Conservation (phyloP, 306 rosid genomes). For the Vigna reflexopilosa region DNA sequence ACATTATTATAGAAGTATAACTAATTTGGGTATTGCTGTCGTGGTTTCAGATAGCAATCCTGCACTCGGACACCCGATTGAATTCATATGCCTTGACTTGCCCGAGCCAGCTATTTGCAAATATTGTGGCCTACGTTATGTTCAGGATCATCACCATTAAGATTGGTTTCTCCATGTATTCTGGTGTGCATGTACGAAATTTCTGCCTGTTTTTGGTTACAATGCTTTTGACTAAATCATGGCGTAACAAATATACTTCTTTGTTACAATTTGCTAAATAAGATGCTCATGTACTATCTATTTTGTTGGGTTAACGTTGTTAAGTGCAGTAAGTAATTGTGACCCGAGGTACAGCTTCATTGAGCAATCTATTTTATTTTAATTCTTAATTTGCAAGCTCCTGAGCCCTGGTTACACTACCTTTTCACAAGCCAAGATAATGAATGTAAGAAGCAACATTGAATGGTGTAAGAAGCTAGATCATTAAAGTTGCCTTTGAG, state of each 20-base stretch:
- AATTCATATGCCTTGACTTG: slow-evolving; percentile 86
- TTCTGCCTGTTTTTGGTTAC: slow-evolving; percentile 36
- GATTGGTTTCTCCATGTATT: slow-evolving; percentile 34
- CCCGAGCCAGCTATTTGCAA: slow-evolving; percentile 86
- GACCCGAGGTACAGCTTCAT: slow-evolving; percentile 17
- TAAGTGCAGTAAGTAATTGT: slow-evolving; percentile 17
- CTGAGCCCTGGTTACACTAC: not conserved
- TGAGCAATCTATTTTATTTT: slow-evolving; percentile 6
- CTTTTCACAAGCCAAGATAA: not conserved
- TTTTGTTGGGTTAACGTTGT: slow-evolving; percentile 24
- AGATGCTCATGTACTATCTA: slow-evolving; percentile 47
- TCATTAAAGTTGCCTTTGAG: not conserved
- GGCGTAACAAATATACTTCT: slow-evolving; percentile 42
- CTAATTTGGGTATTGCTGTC: slow-evolving; percentile 41
- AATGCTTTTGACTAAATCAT: slow-evolving; percentile 42
- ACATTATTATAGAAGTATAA: slow-evolving; percentile 11
- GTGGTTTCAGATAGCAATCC: slow-evolving; percentile 72
- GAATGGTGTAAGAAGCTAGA: not conserved
- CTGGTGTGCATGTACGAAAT: slow-evolving; percentile 38
- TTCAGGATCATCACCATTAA: slow-evolving; percentile 89
- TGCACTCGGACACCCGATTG: slow-evolving; percentile 95
- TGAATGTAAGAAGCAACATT: slow-evolving; percentile 18
- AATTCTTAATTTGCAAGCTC: slow-evolving; percentile 20
- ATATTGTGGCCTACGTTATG: slow-evolving; percentile 84
- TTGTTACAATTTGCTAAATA: slow-evolving; percentile 56